Evolutionary conservation across 345 rosid species (phyloP), one percentile per base, ranked within the genome.

Genomic region (Citrus mangshanensis): DNA sequence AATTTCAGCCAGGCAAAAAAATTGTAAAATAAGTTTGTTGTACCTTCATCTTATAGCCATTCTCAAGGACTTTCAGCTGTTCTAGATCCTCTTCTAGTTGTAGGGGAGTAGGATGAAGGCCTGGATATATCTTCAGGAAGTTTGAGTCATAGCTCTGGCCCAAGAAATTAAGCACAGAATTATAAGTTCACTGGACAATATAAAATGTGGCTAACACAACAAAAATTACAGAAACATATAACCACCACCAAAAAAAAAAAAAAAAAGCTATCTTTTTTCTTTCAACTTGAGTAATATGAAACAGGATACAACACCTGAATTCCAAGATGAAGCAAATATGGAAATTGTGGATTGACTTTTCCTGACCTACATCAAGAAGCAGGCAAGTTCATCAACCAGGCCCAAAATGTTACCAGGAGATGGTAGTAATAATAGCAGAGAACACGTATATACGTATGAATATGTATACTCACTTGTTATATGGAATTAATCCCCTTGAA

Each of bases 31-130:
- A 62, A 10, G 70, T 32, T 38, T 27, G 38, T 19, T 19, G 25
- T 85, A 94, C 98, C 99, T 96, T 96, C 98, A 96, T 96, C 83
- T 89, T 96, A 81, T 92, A 94, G 42, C 98, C 98, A 84, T 96
- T 93, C 83, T 96, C 98, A 59, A 94, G 98, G 75, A 93, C 97
- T 89, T 96, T 96, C 71, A 96, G 94, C 90, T 96, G 99, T 67
- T 96, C 98, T 32, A 96, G 89, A 87, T 96, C 99, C 85, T 96
- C 98, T 82, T 96, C 99, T 66, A 88, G 88, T 85, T 96, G 98
- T 81, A 96, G 81, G 3, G 93, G 98, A 46, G 99, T 94, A 68
- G 97, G 91, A 72, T 78, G 90, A 81, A 96, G 97, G 80, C 90
- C 89, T 25, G 98, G 85, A 83, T 94, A 96, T 79, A 92, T 82